These are phyloP conservation scores for Vigna radiata DNA, from an alignment of 306 rosid genomes.

Conservation along the genomic window DNA sequence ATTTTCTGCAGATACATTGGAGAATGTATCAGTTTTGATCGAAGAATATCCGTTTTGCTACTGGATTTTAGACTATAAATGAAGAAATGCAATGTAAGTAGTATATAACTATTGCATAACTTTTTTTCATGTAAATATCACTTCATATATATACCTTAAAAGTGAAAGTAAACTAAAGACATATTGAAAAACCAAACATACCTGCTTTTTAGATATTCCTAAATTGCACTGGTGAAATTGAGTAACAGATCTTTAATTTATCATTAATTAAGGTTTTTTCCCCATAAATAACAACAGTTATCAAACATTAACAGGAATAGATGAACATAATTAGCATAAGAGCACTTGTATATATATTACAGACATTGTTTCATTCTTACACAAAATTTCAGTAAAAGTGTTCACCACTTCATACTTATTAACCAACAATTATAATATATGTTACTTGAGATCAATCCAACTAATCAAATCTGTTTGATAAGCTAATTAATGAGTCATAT, in stretches of 20 bases:
- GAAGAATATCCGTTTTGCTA: background rate
- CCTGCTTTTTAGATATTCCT: background rate
- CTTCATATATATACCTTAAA: background rate
- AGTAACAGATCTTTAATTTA: background rate
- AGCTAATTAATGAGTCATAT: background rate
- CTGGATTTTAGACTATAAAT: background rate
- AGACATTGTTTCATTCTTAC: background rate
- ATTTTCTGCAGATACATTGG: background rate
- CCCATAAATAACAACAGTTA: slow-evolving; percentile 13
- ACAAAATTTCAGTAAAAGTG: background rate
- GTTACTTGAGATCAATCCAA: background rate
- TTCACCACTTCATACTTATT: background rate
- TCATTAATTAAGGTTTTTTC: slow-evolving; percentile 22
- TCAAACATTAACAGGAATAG: slow-evolving; percentile 1
- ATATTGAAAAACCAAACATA: background rate
- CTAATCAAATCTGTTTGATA: background rate
- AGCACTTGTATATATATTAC: background rate
- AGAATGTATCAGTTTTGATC: background rate
- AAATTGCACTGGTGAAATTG: background rate
- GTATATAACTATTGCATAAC: background rate
- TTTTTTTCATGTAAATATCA: background rate
- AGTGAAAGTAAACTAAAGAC: background rate
- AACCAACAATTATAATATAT: background rate
- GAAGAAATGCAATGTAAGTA: background rate
- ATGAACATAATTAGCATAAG: slow-evolving; percentile 17